Evolutionary conservation across 2,329 filamentous ascomycete species (phyloP), one percentile per base, ranked within the genome.

Genomic region (Hypoxylon sp.): DNA sequence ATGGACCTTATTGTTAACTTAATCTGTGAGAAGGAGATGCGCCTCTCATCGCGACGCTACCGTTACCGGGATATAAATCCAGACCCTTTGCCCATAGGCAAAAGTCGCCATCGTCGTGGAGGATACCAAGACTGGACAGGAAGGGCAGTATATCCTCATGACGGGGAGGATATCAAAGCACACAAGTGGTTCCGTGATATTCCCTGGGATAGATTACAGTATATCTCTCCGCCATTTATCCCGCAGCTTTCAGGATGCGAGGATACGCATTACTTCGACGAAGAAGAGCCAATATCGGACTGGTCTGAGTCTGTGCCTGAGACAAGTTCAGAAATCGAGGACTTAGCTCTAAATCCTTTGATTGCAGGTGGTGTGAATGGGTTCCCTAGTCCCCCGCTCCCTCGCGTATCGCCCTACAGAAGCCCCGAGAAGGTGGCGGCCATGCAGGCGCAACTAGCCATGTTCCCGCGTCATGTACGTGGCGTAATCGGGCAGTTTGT

Each of bases 221-320:
- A 86, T 35, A 86, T 88, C 61, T 83, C 83, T 7, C 94, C 95
- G 0, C 94, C 94, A 0, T 95, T 97, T 74, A 83, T 97, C 0
- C 95, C 95, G 0, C 86, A 89, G 8, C 89, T 98, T 24, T 84
- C 84, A 42, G 83, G 84, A 31, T 82, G 85, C 70, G 90, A 92
- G 56, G 92, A 94, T 76, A 96, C 94, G 0, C 93, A 92, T 74
- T 98, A 97, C 77, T 98, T 98, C 76, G 93, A 97, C 65, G 91
- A 94, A 54, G 92, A 93, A 70, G 89, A 92, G 44, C 85, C 91
- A 29, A 88, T 95, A 56, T 89, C 87, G 35, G 89, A 92, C 73
- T 84, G 85, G 83, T 84, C 86, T 1, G 83, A 85, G 29, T 87
- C 85, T 13, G 56, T 69, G 11, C 65, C 71, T 17, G 71, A 72